These are phyloP conservation scores for Tricholoma matsutake DNA, from an alignment of 768 basidiomycete species.

Conservation along the genomic window DNA sequence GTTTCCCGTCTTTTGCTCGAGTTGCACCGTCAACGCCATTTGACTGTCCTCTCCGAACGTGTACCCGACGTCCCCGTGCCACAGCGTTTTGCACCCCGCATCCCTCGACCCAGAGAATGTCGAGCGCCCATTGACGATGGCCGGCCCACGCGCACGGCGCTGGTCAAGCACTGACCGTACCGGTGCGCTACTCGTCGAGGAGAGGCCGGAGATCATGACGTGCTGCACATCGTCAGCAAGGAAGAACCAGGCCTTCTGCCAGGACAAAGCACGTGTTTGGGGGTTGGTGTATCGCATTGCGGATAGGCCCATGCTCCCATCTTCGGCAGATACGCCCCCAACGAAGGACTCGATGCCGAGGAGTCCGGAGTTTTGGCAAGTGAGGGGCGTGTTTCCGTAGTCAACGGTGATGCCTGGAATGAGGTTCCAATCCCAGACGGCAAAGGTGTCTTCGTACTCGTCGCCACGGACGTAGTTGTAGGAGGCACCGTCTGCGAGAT, in stretches of 20 bases:
- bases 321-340: slow-evolving; percentile 51
- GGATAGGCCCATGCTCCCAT: slow-evolving; percentile 52
- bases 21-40: slow-evolving; percentile 32
- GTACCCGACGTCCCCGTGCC: slow-evolving; percentile 69
- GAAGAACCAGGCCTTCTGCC: slow-evolving; percentile 78
- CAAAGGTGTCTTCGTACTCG: slow-evolving; percentile 74
- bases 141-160: slow-evolving; percentile 40
- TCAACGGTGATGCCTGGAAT: slow-evolving; percentile 72
- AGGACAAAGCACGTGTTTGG: slow-evolving; percentile 47
- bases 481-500: slow-evolving; percentile 62
- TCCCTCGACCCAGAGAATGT: slow-evolving; percentile 24
- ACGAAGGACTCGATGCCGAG: slow-evolving; percentile 57
- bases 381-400: slow-evolving; percentile 53
- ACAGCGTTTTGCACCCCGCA: slow-evolving; percentile 37
- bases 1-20: slow-evolving; percentile 50
- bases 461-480: slow-evolving; percentile 64
- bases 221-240: slow-evolving; percentile 61
- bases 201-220: slow-evolving; percentile 55
- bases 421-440: slow-evolving; percentile 76
- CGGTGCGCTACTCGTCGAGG: slow-evolving; percentile 42
- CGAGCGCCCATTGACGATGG: slow-evolving; percentile 42
- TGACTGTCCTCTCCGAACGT: slow-evolving; percentile 34
- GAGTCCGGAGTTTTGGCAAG: slow-evolving; percentile 40
- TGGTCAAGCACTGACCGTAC: slow-evolving; percentile 71
- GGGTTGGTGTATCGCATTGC: slow-evolving; percentile 73